phyloP scores from a whole-genome alignment of 106 monocot species.

The Dendrobium huoshanense region DNA sequence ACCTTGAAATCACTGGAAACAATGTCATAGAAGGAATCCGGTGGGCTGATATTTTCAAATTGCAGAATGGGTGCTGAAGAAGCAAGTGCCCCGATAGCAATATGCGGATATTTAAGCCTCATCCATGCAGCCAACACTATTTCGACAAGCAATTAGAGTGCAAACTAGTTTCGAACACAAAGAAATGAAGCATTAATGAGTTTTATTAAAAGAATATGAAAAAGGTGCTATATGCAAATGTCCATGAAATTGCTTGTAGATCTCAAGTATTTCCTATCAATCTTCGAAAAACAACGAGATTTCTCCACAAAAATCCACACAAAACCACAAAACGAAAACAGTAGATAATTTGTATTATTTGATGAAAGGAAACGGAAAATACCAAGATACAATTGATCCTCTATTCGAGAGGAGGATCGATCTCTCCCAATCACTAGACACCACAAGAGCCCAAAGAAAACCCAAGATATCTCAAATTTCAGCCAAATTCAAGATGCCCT shows the following conservation, averaged over 20 bases:
- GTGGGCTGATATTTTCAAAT: conserved; percentile 79
- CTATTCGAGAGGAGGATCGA: too few species aligned
- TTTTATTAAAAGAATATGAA: neutral
- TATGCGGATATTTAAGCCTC: conserved; percentile 86
- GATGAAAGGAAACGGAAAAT: too few species aligned
- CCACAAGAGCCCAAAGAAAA: too few species aligned
- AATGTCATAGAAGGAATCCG: conserved; percentile 71
- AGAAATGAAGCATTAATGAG: neutral
- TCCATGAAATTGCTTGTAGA: neutral
- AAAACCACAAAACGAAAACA: too few species aligned
- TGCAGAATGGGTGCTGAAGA: conserved; percentile 96
- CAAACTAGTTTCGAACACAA: neutral
- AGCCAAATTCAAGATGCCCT: too few species aligned
- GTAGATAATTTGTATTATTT: too few species aligned
- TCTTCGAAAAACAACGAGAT: too few species aligned
- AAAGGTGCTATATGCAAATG: neutral
- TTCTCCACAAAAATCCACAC: too few species aligned
- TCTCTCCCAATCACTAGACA: too few species aligned
- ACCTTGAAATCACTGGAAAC: conserved; percentile 90
- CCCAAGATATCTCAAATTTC: too few species aligned
- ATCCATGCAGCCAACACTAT: conserved; percentile 98
- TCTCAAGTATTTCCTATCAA: too few species aligned
- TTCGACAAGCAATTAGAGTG: neutral
- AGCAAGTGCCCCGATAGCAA: conserved; percentile 88
- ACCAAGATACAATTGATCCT: too few species aligned